These are phyloP conservation scores for Colletotrichum graminicola DNA, from an alignment of 2,329 filamentous ascomycete genomes.

Conservation along the genomic window DNA sequence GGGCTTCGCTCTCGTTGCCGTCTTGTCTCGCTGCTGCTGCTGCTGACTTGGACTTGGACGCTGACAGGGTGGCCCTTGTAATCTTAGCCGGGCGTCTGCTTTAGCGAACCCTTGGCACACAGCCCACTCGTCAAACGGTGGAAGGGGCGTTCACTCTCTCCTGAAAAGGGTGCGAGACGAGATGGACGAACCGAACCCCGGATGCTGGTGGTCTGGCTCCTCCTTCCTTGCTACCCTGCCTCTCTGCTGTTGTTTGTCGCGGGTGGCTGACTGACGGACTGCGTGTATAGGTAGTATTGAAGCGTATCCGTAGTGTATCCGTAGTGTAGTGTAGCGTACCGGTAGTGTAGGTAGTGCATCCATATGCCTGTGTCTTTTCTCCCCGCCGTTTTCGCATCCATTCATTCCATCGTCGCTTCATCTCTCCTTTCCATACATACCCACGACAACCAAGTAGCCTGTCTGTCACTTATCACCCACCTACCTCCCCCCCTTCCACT, in stretches of 20 bases:
- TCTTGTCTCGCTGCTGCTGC: constrained; percentile 9
- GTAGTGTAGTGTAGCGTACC: too few relatives aligned
- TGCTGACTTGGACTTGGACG: not conserved
- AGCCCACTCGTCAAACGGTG: constrained; percentile 27
- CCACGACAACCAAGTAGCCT: not conserved
- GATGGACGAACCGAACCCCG: constrained; percentile 20
- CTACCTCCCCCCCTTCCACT: not conserved
- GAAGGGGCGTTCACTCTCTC: too few relatives aligned
- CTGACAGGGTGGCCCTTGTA: constrained; percentile 27
- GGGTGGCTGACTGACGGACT: not conserved
- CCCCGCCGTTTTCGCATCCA: constrained; percentile 5
- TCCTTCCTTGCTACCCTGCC: not conserved
- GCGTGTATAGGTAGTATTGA: too few relatives aligned
- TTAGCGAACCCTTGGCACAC: constrained; percentile 34
- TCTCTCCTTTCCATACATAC: constrained; percentile 10
- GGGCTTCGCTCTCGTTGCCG: too few relatives aligned
- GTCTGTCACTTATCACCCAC: not conserved
- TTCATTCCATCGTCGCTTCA: constrained; percentile 7
- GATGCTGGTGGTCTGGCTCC: constrained; percentile 17
- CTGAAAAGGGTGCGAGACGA: not conserved
- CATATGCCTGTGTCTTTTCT: not conserved
- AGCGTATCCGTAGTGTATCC: too few relatives aligned
- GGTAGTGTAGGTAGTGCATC: too few relatives aligned
- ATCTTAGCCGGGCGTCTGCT: constrained; percentile 34
- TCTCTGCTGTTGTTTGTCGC: not conserved